Evolutionary conservation across 345 rosid genomes (phyloP).

Genomic region (Ailanthus altissimus): DNA sequence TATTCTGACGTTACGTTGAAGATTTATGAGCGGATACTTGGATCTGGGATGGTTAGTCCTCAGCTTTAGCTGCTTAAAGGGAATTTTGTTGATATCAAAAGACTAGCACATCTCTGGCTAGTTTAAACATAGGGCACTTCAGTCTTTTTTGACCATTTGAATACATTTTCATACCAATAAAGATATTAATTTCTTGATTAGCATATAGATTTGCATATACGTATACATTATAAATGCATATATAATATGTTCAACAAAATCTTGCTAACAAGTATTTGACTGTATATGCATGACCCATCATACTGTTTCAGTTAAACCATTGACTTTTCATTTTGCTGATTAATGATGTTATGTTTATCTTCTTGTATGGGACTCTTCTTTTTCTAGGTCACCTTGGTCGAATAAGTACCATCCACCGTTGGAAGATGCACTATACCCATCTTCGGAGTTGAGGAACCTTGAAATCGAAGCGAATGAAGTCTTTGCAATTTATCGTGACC

Average conservation of each 20-base stretch:
- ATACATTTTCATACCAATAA: neutral
- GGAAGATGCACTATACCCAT: slow-evolving; percentile 82
- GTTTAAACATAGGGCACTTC: neutral
- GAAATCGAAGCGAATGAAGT: slow-evolving; percentile 91
- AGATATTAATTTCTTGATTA: neutral
- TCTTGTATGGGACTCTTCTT: slow-evolving; percentile 14
- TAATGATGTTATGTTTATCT: neutral
- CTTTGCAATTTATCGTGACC: slow-evolving; percentile 93
- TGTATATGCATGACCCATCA: neutral
- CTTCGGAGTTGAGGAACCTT: slow-evolving; percentile 75
- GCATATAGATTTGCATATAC: neutral
- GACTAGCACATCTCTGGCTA: neutral
- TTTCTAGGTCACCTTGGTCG: slow-evolving; percentile 91
- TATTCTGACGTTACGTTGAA: neutral
- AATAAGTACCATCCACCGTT: slow-evolving; percentile 74
- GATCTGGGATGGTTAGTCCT: neutral
- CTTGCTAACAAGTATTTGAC: neutral
- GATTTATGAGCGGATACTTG: neutral
- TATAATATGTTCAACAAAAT: neutral
- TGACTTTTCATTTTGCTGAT: neutral
- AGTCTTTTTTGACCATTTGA: neutral
- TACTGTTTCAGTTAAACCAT: neutral
- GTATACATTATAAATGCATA: neutral
- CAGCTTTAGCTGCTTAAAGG: neutral
- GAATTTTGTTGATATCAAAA: neutral